Evolutionary conservation across 2,329 filamentous ascomycete species (phyloP), one percentile per base, ranked within the genome.

Genomic region (Pseudogymnoascus pannorum): DNA sequence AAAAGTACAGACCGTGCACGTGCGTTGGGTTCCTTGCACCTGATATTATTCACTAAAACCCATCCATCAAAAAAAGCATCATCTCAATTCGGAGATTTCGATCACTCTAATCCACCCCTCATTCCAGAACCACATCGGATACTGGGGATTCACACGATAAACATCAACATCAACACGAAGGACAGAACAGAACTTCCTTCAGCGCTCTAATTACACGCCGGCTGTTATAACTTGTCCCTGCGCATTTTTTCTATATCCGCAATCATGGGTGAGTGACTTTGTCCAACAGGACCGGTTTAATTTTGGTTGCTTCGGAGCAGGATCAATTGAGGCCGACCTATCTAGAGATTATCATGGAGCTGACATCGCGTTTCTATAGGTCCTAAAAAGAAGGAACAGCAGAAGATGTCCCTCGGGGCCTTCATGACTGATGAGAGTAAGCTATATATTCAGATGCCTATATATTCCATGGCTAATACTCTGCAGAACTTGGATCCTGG

Each of bases 401-500:
- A 96, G 86, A 99, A 95, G 84, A 93, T 99, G 89, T 91, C 90
- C 81, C 87, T 97, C 75, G 91, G 91, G 82, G 90, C 91, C 79
- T 99, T 99, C 85, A 85, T 99, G 82, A 83, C 84, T 74, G 91
- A 97, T 77, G 84, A 91, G 77, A 87, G 93, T 97, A 83, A 78
- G 91, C 81, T 58, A 58, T 58, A 62, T 59, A 60, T 65, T 68
- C 73, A 66, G 74, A 71, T 66, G 35, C 63, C 31, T 57, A 60
- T 80, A 78, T 77, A 67, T 80, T 78, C 67, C 81, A 79, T 69
- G 51, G 66, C 68, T 72, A 64, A 71, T 64, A 65, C 66, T 61
- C 65, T 59, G 58, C 72, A 89, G 86, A 83, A 71, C 82, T 87
- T 73, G 92, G 93, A 73, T 97, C 94, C 69, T 99, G 94, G 94